Conservation (phyloP, 306 rosid genomes). For the Vachellia pachyceras region DNA sequence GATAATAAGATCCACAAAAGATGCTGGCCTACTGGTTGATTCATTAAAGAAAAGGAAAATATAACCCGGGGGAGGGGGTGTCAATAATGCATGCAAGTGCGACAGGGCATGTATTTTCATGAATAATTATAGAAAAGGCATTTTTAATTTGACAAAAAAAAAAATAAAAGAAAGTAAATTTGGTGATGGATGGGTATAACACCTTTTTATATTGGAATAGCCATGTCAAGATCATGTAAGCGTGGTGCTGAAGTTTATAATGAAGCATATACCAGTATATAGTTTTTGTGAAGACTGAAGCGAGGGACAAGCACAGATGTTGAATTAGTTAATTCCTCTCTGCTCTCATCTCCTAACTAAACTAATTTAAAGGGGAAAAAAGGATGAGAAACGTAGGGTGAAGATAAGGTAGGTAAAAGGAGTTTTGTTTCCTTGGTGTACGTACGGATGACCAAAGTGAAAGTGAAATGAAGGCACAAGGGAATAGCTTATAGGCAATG, state of each 20-base stretch:
- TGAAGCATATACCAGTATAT: neutral
- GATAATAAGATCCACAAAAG: too few species aligned
- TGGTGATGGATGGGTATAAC: neutral
- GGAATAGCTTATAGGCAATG: neutral
- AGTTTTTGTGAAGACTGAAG: neutral
- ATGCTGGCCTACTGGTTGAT: too few species aligned
- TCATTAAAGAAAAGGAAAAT: too few species aligned
- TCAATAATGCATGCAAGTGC: neutral
- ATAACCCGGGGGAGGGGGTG: neutral
- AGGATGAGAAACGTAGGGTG: neutral
- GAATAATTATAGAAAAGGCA: neutral
- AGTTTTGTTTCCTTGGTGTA: neutral
- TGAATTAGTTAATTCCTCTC: neutral
- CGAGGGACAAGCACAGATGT: neutral
- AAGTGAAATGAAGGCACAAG: neutral
- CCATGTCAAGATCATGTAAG: neutral
- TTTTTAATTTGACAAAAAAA: neutral
- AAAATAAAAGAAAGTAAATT: too few species aligned
- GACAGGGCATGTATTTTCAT: neutral
- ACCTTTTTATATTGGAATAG: neutral
- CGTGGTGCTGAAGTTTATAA: neutral
- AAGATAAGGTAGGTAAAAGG: neutral
- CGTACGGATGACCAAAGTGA: neutral
- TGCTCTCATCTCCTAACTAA: neutral
- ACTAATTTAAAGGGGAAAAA: neutral